Evolutionary conservation across 495 filamentous ascomycete genomes (phyloP), one percentile per base, ranked within the genome.

Genomic region (Jackrogersella multiformis): DNA sequence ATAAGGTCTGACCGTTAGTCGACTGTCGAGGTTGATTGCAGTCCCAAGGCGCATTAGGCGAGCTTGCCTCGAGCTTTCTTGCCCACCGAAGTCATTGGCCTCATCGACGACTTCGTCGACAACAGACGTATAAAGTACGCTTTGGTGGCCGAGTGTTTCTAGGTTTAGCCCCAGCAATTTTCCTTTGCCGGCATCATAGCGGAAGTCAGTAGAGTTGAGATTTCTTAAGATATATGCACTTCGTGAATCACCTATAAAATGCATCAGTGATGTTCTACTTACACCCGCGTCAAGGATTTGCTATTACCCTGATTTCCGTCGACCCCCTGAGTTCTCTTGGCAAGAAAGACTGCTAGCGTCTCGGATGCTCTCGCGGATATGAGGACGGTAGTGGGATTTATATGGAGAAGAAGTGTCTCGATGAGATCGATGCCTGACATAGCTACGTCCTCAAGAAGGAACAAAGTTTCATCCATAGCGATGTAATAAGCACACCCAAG

Each of bases 401-500:
- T 86, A 57, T 92, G 89, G 2, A 91, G 75, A 69, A 92, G 87
- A 68, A 99, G 84, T 83, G 76, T 86, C 71, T 96, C 88, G 23
- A 97, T 80, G 20, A 88, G 81, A 35, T 94, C 92, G 13, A 88
- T 74, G 6, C 85, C 86, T 2, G 90, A 90, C 44, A 88, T 81
- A 34, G 85, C 84, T n/a, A 90, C 83, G 72, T 98, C 95, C 66
- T 94, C 89, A 70, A 96, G 86, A 48, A 97, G 77, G 30, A 89
- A 90, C 10, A 99, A 76, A 46, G 80, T 89, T 73, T 92, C 89
- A 30, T 96, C 88, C 39, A 84, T 77, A 2, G 88, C 88, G 18
- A 89, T 81, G 75, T 94, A 99, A 75, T 95, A 97, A 21, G 91
- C 89, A 73, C 94, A 98, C 4, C 95, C 95, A 12, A 98, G 70